Conservation (phyloP, 352 stramenopile genomes). For the Globisporangium paroecandrum region DNA sequence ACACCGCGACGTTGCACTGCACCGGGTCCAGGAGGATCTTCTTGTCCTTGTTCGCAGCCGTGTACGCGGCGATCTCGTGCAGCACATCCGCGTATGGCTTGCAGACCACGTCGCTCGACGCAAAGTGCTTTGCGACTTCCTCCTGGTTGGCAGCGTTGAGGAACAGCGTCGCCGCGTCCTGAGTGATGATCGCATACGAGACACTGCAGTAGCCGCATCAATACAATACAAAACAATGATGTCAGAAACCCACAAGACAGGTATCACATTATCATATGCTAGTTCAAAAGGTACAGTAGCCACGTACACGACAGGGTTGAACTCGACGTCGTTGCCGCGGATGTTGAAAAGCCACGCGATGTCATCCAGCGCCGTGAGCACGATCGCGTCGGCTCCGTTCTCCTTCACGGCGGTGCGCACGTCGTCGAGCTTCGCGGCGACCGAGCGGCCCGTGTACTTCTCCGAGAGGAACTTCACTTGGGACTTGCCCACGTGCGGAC, state of each 20-base stretch:
- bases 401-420: constrained; percentile 81
- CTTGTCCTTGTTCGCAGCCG: constrained; percentile 41
- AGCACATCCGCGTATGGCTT: constrained; percentile 61
- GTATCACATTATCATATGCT: background rate
- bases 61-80: constrained; percentile 43
- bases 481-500: constrained; percentile 63
- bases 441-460: constrained; percentile 90
- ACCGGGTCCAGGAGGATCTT: constrained; percentile 74
- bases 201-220: constrained; percentile 32
- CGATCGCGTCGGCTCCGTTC: constrained; percentile 89
- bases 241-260: background rate
- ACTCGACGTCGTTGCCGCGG: constrained; percentile 95
- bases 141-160: constrained; percentile 77
- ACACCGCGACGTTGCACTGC: constrained; percentile 84
- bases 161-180: constrained; percentile 90
- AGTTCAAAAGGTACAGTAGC: background rate
- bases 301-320: constrained; percentile 96
- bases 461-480: constrained; percentile 91
- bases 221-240: background rate
- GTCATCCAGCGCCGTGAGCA: constrained; percentile 97
- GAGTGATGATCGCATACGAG: constrained; percentile 93
- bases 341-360: constrained; percentile 98
- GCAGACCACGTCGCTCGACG: constrained; percentile 49
- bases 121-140: constrained; percentile 51
- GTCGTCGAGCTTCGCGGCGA: constrained; percentile 88